These are phyloP conservation scores for Penicillium crustosum DNA, from an alignment of 2,329 filamentous ascomycete genomes.

Conservation along the genomic window DNA sequence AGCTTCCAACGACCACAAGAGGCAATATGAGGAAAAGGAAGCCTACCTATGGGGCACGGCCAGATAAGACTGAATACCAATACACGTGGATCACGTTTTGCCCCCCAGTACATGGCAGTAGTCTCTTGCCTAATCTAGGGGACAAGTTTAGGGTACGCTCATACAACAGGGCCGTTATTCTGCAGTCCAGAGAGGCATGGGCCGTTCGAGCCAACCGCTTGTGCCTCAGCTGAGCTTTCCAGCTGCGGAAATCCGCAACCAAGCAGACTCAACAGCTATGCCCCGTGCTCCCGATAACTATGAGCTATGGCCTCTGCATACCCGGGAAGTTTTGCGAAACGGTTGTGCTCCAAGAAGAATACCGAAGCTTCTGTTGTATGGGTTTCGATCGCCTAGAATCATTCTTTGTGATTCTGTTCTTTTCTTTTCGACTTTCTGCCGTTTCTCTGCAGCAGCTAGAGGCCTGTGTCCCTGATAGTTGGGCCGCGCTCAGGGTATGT, in stretches of 20 bases:
- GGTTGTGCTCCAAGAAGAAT: slow-evolving; percentile 10
- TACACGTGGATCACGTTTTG: slow-evolving; percentile 22
- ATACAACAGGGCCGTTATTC: slow-evolving; percentile 17
- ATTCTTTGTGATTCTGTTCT: background rate
- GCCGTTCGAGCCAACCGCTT: slow-evolving; percentile 17
- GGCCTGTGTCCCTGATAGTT: slow-evolving; percentile 15
- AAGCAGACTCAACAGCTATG: slow-evolving; percentile 16
- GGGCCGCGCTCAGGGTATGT: slow-evolving; percentile 20
- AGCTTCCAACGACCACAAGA: slow-evolving; percentile 10
- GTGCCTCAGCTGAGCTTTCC: slow-evolving; percentile 8
- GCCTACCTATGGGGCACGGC: background rate
- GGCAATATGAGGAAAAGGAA: slow-evolving; percentile 7
- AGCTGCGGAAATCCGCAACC: slow-evolving; percentile 20
- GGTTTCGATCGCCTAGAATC: slow-evolving; percentile 9
- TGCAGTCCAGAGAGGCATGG: slow-evolving; percentile 11
- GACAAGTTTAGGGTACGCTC: slow-evolving; percentile 4
- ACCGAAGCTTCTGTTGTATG: slow-evolving; percentile 19
- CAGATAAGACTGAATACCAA: slow-evolving; percentile 13
- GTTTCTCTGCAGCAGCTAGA: slow-evolving; percentile 15
- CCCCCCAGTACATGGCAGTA: slow-evolving; percentile 8
- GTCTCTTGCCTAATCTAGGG: slow-evolving; percentile 19
- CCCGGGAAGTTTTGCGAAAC: slow-evolving; percentile 1
- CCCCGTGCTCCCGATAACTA: slow-evolving; percentile 10
- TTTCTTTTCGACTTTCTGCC: slow-evolving; percentile 6
- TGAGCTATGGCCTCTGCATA: slow-evolving; percentile 10